Evolutionary conservation across 176 grass and related monocot species (phyloP).

Genomic region (Rhynchospora tenuis): DNA sequence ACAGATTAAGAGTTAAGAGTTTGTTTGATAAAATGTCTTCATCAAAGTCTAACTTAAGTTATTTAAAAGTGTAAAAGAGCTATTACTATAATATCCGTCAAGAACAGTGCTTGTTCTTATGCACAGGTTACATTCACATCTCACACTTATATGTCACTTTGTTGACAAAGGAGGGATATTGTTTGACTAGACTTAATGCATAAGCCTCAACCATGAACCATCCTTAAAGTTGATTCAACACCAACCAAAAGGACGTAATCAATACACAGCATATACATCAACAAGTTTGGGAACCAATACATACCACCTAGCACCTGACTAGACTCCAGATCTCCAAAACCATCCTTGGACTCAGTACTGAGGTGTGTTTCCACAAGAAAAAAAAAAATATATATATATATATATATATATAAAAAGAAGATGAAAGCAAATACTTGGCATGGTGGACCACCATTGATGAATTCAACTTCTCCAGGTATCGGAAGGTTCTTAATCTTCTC

Average conservation of each 20-base stretch:
- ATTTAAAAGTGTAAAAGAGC: neutral
- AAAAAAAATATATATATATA: too few species aligned
- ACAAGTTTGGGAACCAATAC: neutral
- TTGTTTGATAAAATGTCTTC: neutral
- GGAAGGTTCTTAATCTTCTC: constrained; percentile 88
- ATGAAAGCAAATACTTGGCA: constrained; percentile 61
- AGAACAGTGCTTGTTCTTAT: neutral
- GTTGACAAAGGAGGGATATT: neutral
- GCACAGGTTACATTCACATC: neutral
- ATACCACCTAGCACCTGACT: neutral
- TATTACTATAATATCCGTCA: neutral
- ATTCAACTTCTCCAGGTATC: constrained; percentile 89
- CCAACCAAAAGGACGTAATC: neutral
- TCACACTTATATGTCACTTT: neutral
- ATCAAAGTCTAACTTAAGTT: neutral
- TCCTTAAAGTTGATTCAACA: neutral
- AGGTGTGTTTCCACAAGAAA: neutral
- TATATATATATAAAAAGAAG: constrained; percentile 4
- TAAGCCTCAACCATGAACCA: neutral
- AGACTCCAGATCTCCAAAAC: neutral
- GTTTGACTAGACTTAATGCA: neutral
- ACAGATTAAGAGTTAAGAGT: neutral
- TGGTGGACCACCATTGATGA: constrained; percentile 98
- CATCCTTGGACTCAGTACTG: neutral
- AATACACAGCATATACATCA: neutral